phyloP scores from a whole-genome alignment of 257 asterid species.

The Verbascum thapsus region DNA sequence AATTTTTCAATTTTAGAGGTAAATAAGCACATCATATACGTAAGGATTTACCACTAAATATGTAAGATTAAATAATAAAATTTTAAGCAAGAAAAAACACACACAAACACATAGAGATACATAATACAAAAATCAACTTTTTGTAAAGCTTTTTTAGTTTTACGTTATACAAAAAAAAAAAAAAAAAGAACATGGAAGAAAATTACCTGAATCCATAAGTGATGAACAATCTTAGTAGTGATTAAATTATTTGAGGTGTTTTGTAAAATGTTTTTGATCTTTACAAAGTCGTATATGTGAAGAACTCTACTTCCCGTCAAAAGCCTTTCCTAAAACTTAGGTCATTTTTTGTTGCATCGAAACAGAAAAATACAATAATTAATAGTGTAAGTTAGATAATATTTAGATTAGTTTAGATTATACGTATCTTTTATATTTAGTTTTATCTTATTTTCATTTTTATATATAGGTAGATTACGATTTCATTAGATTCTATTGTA shows the following conservation, averaged over 20 bases:
- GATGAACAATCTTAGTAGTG: neutral
- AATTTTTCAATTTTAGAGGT: too few relatives aligned
- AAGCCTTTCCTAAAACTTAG: neutral
- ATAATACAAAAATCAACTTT: too few relatives aligned
- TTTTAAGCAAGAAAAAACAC: neutral
- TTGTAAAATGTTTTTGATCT: neutral
- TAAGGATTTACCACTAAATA: too few relatives aligned
- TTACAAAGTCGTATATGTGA: neutral
- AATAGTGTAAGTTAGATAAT: too few relatives aligned
- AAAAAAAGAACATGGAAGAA: neutral
- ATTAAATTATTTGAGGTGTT: neutral
- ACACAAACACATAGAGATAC: neutral
- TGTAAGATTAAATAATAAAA: neutral
- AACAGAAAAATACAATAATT: neutral
- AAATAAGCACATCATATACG: too few relatives aligned
- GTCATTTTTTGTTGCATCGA: neutral
- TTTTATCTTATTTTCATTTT: too few relatives aligned
- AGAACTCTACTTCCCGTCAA: slow-evolving; percentile 6
- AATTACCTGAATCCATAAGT: slow-evolving; percentile 26
- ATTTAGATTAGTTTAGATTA: too few relatives aligned
- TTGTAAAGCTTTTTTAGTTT: neutral
- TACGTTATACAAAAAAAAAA: neutral
- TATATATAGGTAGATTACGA: too few relatives aligned
- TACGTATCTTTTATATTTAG: too few relatives aligned
- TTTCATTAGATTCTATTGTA: too few relatives aligned